Percentiles rank a stretch among this genome's conserved stretches.
These are phyloP conservation scores for Helotiales sp. DNA, from an alignment of 2,329 filamentous ascomycete genomes.

Conservation along the genomic window DNA sequence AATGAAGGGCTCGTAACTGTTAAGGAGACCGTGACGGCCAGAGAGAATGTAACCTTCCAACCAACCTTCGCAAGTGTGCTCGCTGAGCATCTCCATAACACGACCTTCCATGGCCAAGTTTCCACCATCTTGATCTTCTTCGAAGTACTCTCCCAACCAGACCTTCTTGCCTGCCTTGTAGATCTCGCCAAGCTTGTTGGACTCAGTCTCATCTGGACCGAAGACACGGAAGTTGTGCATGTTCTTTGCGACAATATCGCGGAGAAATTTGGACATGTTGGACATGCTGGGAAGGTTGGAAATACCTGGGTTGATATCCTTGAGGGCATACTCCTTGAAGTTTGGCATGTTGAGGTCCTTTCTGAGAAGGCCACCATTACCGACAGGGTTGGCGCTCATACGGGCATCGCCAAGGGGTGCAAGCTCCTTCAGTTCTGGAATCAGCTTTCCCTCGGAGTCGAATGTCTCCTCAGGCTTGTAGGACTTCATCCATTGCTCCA, in stretches of 20 bases:
- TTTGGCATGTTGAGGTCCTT: slow-evolving; percentile 72
- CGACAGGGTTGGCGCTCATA: slow-evolving; percentile 79
- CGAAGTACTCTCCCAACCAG: slow-evolving; percentile 79
- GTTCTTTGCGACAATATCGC: slow-evolving; percentile 70
- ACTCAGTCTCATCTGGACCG: slow-evolving; percentile 81
- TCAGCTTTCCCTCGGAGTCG: slow-evolving; percentile 65
- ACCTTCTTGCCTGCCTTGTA: slow-evolving; percentile 80
- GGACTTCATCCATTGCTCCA: slow-evolving; percentile 78
- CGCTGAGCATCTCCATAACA: slow-evolving; percentile 85
- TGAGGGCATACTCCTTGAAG: slow-evolving; percentile 70
- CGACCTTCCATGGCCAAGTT: slow-evolving; percentile 71
- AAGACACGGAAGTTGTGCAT: slow-evolving; percentile 74
- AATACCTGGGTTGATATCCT: slow-evolving; percentile 64
- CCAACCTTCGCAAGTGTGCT: slow-evolving; percentile 82
- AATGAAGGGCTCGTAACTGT: slow-evolving; percentile 83
- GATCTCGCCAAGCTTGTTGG: slow-evolving; percentile 75
- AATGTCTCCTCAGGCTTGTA: slow-evolving; percentile 78
- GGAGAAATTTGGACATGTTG: slow-evolving; percentile 70
- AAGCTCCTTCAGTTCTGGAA: slow-evolving; percentile 65
- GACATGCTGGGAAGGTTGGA: slow-evolving; percentile 67
- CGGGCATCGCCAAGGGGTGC: slow-evolving; percentile 68
- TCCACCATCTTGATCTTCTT: slow-evolving; percentile 75
- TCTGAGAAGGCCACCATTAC: slow-evolving; percentile 71
- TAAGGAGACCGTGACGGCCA: slow-evolving; percentile 76
- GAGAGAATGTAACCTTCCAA: slow-evolving; percentile 79